Conservation (phyloP, 495 filamentous ascomycete genomes). For the Penicillium alfredii region DNA sequence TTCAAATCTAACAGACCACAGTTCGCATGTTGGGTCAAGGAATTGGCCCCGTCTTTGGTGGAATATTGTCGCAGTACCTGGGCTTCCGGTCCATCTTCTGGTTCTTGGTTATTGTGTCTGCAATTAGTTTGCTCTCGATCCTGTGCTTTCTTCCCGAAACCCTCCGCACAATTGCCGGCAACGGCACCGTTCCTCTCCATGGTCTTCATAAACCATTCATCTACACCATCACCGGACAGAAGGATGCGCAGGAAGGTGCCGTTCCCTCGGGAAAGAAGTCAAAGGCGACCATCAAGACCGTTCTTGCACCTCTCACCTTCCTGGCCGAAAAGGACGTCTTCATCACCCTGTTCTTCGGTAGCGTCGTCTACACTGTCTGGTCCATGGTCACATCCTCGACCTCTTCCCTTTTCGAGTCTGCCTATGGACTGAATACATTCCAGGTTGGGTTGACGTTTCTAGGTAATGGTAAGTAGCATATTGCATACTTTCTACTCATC, state of each 20-base stretch:
- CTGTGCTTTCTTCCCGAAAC: conserved; percentile 62
- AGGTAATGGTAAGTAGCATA: conserved; percentile 26
- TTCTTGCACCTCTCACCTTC: conserved; percentile 35
- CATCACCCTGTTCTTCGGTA: conserved; percentile 39
- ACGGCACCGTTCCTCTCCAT: conserved; percentile 46
- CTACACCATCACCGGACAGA: conserved; percentile 31
- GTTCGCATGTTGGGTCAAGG: conserved; percentile 48
- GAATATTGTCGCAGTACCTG: conserved; percentile 55
- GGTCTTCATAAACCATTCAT: conserved; percentile 35
- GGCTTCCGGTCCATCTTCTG: conserved; percentile 70
- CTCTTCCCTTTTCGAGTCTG: conserved; percentile 30
- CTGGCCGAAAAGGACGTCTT: conserved; percentile 42
- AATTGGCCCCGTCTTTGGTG: conserved; percentile 61
- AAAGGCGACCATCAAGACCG: conserved; percentile 31
- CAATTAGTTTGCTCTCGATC: conserved; percentile 44
- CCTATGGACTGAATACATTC: conserved; percentile 29
- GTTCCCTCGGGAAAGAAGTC: conserved; percentile 14
- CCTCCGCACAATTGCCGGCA: conserved; percentile 63
- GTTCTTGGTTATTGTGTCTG: conserved; percentile 58
- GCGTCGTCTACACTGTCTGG: conserved; percentile 46
- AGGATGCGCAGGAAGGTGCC: conserved; percentile 14
- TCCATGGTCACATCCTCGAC: conserved; percentile 48
- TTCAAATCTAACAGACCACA: conserved; percentile 4
- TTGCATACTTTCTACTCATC: not conserved
- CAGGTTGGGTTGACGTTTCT: conserved; percentile 40